Percentiles rank a stretch among this genome's conserved stretches.
These are phyloP conservation scores for Aphanomyces cochlioides DNA, from an alignment of 352 stramenopile species.

Conservation along the genomic window DNA sequence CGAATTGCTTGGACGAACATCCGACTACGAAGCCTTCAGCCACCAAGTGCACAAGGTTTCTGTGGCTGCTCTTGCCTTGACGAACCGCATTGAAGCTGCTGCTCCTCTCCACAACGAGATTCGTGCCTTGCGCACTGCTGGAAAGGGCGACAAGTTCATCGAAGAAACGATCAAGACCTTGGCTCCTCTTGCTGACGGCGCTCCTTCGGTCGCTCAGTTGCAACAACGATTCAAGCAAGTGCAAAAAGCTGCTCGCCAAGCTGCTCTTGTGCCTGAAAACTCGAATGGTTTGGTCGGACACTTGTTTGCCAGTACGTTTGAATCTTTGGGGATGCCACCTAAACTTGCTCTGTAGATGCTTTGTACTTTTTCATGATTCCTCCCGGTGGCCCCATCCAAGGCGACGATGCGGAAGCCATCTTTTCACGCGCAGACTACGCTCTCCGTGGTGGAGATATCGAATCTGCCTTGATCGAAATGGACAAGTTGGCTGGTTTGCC, in stretches of 20 bases:
- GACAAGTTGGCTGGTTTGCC: slow-evolving; percentile 61
- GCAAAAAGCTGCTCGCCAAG: slow-evolving; percentile 62
- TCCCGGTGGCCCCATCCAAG: slow-evolving; percentile 69
- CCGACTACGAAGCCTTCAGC: slow-evolving; percentile 80
- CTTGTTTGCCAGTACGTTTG: slow-evolving; percentile 47
- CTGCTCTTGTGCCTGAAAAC: slow-evolving; percentile 57
- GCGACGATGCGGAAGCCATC: slow-evolving; percentile 62
- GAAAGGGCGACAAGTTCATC: slow-evolving; percentile 71
- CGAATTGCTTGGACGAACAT: slow-evolving; percentile 63
- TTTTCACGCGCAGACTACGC: slow-evolving; percentile 79
- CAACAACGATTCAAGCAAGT: slow-evolving; percentile 82
- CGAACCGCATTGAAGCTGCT: slow-evolving; percentile 74
- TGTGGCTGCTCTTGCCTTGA: slow-evolving; percentile 69
- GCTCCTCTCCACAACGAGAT: slow-evolving; percentile 63
- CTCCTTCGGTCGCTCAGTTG: slow-evolving; percentile 67
- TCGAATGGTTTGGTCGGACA: slow-evolving; percentile 62
- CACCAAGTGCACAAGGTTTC: slow-evolving; percentile 82
- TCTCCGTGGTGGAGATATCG: slow-evolving; percentile 74
- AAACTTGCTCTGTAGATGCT: slow-evolving; percentile 28
- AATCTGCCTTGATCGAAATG: slow-evolving; percentile 65
- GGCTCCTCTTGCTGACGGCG: slow-evolving; percentile 53
- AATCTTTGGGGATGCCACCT: neutral
- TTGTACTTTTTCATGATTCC: slow-evolving; percentile 75
- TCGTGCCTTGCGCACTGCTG: slow-evolving; percentile 54
- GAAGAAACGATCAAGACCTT: slow-evolving; percentile 62